Evolutionary conservation across 2,329 filamentous ascomycete genomes (phyloP).

Genomic region (Xylaria sp.): DNA sequence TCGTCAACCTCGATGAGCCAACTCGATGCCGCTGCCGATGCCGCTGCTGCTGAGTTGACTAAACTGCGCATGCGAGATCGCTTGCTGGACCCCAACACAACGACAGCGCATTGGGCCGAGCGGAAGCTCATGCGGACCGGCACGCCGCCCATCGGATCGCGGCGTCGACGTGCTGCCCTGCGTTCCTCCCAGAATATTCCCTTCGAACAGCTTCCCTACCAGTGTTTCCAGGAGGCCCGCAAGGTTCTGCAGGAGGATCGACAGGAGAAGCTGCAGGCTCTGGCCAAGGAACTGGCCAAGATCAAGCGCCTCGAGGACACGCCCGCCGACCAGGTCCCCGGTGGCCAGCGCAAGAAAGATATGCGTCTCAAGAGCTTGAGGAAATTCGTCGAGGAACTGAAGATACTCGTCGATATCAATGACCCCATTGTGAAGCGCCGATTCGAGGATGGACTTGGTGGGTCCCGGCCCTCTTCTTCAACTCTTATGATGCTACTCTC

Average conservation of each 20-base stretch:
- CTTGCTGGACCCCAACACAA: slow-evolving; percentile 74
- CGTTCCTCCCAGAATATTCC: slow-evolving; percentile 75
- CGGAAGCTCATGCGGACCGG: slow-evolving; percentile 74
- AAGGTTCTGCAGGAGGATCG: slow-evolving; percentile 84
- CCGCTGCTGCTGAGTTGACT: slow-evolving; percentile 21
- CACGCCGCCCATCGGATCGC: slow-evolving; percentile 80
- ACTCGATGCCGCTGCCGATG: slow-evolving; percentile 36
- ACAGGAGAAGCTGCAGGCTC: slow-evolving; percentile 79
- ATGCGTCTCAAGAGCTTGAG: slow-evolving; percentile 75
- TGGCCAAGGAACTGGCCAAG: slow-evolving; percentile 73
- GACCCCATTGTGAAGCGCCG: slow-evolving; percentile 92
- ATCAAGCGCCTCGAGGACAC: slow-evolving; percentile 74
- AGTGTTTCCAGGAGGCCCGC: slow-evolving; percentile 96
- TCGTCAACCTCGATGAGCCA: slow-evolving; percentile 35
- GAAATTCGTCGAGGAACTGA: slow-evolving; percentile 78
- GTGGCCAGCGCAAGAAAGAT: slow-evolving; percentile 74
- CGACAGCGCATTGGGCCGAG: slow-evolving; percentile 72
- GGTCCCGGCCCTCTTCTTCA: slow-evolving; percentile 44
- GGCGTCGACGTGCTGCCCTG: slow-evolving; percentile 81
- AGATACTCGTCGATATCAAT: slow-evolving; percentile 93
- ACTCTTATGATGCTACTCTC: background rate
- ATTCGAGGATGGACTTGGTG: slow-evolving; percentile 92
- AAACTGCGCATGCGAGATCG: slow-evolving; percentile 51
- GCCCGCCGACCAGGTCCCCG: slow-evolving; percentile 66
- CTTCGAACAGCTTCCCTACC: slow-evolving; percentile 94